Conservation (phyloP, 495 filamentous ascomycete genomes). For the Podospora conica region DNA sequence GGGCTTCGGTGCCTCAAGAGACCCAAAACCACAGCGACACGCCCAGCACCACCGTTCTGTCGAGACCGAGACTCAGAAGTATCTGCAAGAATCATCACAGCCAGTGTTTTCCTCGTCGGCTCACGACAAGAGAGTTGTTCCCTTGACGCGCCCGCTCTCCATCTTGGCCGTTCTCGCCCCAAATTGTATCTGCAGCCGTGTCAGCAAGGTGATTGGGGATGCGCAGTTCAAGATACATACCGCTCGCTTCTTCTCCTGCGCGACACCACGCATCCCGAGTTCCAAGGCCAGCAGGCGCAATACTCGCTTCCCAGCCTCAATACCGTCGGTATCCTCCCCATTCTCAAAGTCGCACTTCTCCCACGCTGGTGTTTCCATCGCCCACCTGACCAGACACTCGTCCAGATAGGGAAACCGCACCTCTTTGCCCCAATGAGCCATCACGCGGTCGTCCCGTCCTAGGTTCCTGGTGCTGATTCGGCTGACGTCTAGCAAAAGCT, state of each 20-base stretch:
- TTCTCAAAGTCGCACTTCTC: constrained; percentile 77
- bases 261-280: constrained; percentile 62
- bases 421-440: constrained; percentile 85
- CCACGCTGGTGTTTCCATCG: constrained; percentile 64
- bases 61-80: constrained; percentile 48
- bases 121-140: constrained; percentile 50
- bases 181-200: constrained; percentile 61
- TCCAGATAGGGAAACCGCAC: constrained; percentile 89
- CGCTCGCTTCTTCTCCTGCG: constrained; percentile 86
- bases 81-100: constrained; percentile 55
- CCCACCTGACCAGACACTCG: constrained; percentile 77
- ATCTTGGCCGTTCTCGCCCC: constrained; percentile 82
- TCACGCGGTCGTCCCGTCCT: constrained; percentile 86
- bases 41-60: constrained; percentile 14
- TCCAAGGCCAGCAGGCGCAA: constrained; percentile 71
- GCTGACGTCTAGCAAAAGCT: constrained; percentile 79
- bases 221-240: constrained; percentile 33
- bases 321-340: constrained; percentile 30
- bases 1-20: constrained; percentile 20
- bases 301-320: constrained; percentile 76
- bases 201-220: constrained; percentile 9
- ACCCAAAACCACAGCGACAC: constrained; percentile 22
- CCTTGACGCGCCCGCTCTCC: constrained; percentile 65
- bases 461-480: constrained; percentile 89
- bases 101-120: constrained; percentile 20